Percentiles rank a stretch among this genome's conserved stretches.
Conservation (phyloP, 495 filamentous ascomycete genomes). For the Chaetomium fimeti region DNA sequence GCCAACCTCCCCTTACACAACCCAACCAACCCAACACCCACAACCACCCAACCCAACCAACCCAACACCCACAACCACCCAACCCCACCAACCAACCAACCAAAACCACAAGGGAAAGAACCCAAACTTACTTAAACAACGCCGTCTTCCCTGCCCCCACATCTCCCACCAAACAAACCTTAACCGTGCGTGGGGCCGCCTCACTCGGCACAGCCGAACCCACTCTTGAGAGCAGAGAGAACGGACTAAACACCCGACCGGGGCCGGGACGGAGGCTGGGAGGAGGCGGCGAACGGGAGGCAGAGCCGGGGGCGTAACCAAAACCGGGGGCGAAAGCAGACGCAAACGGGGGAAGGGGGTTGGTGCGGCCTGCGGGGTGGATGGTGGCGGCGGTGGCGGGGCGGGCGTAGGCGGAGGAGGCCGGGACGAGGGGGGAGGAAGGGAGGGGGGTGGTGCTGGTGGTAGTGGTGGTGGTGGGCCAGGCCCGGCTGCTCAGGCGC, state of each 20-base stretch:
- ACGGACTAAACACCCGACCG: constrained; percentile 9
- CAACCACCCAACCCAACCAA: neutral
- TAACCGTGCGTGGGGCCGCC: constrained; percentile 18
- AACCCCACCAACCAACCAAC: neutral
- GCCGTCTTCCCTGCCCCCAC: constrained; percentile 30
- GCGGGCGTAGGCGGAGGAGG: neutral
- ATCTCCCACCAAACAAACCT: constrained; percentile 30
- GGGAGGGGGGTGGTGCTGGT: neutral
- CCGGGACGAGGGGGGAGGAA: neutral
- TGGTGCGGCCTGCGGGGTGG: too few relatives aligned
- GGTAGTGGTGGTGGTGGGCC: neutral
- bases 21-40: neutral
- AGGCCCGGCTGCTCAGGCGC: neutral
- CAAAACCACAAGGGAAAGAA: neutral
- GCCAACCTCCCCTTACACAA: too few relatives aligned
- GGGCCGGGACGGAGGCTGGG: too few relatives aligned
- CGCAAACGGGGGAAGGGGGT: neutral
- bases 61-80: neutral
- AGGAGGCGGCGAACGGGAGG: too few relatives aligned
- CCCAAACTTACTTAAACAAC: constrained; percentile 21
- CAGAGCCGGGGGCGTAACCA: neutral
- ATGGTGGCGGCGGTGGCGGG: neutral
- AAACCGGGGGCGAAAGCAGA: neutral
- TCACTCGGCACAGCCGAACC: neutral
- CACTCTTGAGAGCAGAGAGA: constrained; percentile 14